Evolutionary conservation across 345 rosid species (phyloP), one percentile per base, ranked within the genome.

Genomic region (Turritis glabra): DNA sequence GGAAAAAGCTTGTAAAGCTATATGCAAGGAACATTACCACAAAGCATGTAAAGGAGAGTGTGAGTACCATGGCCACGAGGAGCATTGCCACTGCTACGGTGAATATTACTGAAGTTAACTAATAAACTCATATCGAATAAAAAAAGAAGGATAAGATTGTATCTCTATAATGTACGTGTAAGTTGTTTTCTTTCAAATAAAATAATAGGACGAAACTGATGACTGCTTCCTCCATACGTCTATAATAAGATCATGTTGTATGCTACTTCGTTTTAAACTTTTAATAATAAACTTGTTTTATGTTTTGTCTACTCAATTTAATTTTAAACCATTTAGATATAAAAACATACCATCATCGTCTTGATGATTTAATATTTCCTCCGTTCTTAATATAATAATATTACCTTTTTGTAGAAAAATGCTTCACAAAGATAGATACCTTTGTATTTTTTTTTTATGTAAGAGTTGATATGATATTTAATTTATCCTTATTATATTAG

Each of bases 51-150:
- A 69, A 69, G 73, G 73, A 46, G 75, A 46, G 47, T 71, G 75
- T 59, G 75, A 71, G 58, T 8, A 1, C 29, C 75, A 59, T 71
- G 27, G 12, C 54, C 0, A 21, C 35, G 48, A 70, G 46, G 46
- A 30, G 33, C 66, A 57, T 22, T 70, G 75, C 29, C 59, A 71
- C 27, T 71, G 75, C 50, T 60, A 59, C 27, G 75, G 75, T 55
- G 15, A 13, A 4, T 38, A 38, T 48, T 2, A 71, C 66, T 58
- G 67, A 71, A 32, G 25, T 23, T 7, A 30, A 29, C 29, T 14
- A 8, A n/a, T n/a, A n/a, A n/a, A n/a, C n/a, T n/a, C n/a, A n/a
- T n/a, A n/a, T n/a, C n/a, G n/a, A n/a, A n/a, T n/a, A n/a, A n/a
- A n/a, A n/a, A n/a, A 27, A 8, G 8, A 11, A 38, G 12, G 2